Conservation (phyloP, 2,329 filamentous ascomycete species). For the Aspergillus ochraceus region DNA sequence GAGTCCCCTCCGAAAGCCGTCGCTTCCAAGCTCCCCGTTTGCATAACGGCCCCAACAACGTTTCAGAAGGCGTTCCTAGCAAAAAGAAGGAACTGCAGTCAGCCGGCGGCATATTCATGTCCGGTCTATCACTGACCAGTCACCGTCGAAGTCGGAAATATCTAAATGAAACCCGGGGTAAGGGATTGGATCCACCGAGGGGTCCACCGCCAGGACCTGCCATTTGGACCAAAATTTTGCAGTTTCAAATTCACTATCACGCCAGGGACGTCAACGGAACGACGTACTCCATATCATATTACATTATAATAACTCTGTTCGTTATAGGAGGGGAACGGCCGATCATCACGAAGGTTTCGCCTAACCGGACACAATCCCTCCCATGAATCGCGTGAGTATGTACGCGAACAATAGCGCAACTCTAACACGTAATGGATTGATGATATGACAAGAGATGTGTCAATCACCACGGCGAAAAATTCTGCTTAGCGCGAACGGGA, state of each 20-base stretch:
- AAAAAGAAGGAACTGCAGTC: not conserved
- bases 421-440: not conserved
- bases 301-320: not conserved
- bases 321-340: not conserved
- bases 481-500: not conserved
- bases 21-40: not conserved
- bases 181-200: not conserved
- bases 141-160: not conserved
- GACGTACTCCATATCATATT: not conserved
- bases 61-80: not conserved
- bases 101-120: not conserved
- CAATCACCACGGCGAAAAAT: not conserved
- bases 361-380: not conserved
- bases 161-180: not conserved
- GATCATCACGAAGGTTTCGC: not conserved
- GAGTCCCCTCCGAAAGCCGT: not conserved
- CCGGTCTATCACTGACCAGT: not conserved
- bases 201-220: not conserved
- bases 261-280: too few relatives aligned
- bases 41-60: not conserved
- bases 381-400: not conserved
- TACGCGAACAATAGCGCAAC: not conserved
- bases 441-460: not conserved
- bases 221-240: not conserved
- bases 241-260: not conserved